A percentile compares a stretch with the other conserved stretches of the same genome.
These are phyloP conservation scores for Cystofilobasidium ferigula DNA, from an alignment of 768 basidiomycete species.

Conservation along the genomic window DNA sequence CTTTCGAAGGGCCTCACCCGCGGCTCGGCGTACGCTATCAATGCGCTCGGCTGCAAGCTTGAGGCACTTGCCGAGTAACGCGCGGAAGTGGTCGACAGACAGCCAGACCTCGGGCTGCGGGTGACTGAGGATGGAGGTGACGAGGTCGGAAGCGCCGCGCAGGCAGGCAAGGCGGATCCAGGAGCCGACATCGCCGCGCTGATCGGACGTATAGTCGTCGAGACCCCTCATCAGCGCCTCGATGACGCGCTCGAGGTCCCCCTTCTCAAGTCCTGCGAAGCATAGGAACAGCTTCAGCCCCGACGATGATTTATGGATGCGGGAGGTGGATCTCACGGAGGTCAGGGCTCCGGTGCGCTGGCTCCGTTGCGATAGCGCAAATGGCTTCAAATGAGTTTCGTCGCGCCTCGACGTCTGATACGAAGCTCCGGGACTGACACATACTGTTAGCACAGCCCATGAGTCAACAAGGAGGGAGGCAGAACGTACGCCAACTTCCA, in stretches of 20 bases:
- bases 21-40: slow-evolving; percentile 41
- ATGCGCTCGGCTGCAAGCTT: slow-evolving; percentile 85
- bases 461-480: slow-evolving; percentile 29
- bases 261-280: not conserved
- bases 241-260: slow-evolving; percentile 32
- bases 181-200: slow-evolving; percentile 92
- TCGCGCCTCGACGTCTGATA: slow-evolving; percentile 49
- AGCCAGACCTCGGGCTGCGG: slow-evolving; percentile 51
- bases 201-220: slow-evolving; percentile 81
- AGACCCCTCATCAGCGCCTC: slow-evolving; percentile 55
- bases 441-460: no score
- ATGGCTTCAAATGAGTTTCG: slow-evolving; percentile 43
- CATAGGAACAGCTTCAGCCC: not conserved
- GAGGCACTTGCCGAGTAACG: slow-evolving; percentile 54
- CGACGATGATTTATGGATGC: no score
- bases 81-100: slow-evolving; percentile 50
- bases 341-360: not conserved
- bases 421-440: slow-evolving; percentile 34
- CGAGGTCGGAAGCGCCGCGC: slow-evolving; percentile 50
- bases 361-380: slow-evolving; percentile 16
- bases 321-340: not conserved
- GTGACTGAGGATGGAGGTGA: slow-evolving; percentile 46
- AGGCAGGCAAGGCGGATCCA: slow-evolving; percentile 80
- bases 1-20: slow-evolving; percentile 14
- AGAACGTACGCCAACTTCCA: slow-evolving; percentile 48